Base-by-base conservation (phyloP, 2,329 filamentous ascomycete genomes). In the Hymenoscyphus occultus region DNA sequence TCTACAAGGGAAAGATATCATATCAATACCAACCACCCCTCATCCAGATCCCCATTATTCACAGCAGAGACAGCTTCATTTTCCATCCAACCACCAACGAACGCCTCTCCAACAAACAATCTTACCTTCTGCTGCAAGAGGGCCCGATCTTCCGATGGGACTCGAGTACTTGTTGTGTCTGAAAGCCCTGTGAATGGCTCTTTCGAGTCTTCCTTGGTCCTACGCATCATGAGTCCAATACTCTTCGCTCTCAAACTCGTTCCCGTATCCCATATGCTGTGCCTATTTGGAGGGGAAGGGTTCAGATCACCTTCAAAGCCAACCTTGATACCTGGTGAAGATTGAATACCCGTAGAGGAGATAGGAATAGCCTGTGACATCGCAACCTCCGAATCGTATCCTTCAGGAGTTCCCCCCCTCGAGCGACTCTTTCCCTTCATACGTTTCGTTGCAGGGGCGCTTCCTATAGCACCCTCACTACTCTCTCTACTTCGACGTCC, bases 71-170 rank as follows among this genome's bases (percentile, higher is more conserved):
- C 31, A 6, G 31, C 56, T n/a, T 57, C 56, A 16, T 12, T 12
- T 32, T 57, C 31, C 56, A 57, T 57, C 28, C 28, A 57, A 42
- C 35, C 62, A 13, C 56, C 56, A 14, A 45, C 42, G 19, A 63
- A 51, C 57, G 39, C 39, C 22, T 35, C 40, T 54, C 58, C 51
- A 54, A 39, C 28, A 56, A 64, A 39, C 32, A 60, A 28, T 19
- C 42, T 56, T n/a, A 22, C 22, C 13, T 54, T 19, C 1, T 12
- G 48, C 22, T 19, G 3, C 9, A 31, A 28, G 28, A 28, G 28
- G 3, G 19, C 19, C 28, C 22, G 22, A 22, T 54, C 19, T 5
- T 19, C 19, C 22, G 48, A 54, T 13, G 10, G 48, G 12, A 13
- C 10, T 54, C 19, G 22, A 3, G 48, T 19, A 28, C n/a, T 28